A percentile compares a stretch with the other conserved stretches of the same genome.
phyloP scores from a whole-genome alignment of 2,329 filamentous ascomycete genomes.

The Lecanoromycetidae sp. region DNA sequence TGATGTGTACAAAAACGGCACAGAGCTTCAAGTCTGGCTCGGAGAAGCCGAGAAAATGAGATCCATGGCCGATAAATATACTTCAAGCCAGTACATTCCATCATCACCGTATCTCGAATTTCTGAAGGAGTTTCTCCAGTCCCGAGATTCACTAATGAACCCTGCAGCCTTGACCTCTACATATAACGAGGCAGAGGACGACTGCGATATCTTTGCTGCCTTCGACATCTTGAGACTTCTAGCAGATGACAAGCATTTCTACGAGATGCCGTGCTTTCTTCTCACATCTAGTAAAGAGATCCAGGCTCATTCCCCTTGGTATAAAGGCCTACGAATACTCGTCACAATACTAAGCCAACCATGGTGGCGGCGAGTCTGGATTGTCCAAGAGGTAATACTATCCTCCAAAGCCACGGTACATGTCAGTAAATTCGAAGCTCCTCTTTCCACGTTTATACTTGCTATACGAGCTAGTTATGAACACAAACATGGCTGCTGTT shows the following conservation, averaged over 20 bases:
- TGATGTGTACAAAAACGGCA: conserved; percentile 18
- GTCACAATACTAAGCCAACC: not conserved
- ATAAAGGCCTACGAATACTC: not conserved
- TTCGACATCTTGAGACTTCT: not conserved
- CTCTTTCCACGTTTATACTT: not conserved
- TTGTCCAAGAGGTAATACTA: conserved; percentile 1
- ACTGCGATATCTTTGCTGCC: not conserved
- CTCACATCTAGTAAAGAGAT: not conserved
- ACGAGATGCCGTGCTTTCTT: not conserved
- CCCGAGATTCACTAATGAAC: not conserved
- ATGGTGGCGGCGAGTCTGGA: conserved; percentile 6
- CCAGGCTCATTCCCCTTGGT: not conserved
- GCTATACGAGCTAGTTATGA: no score
- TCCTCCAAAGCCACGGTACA: not conserved
- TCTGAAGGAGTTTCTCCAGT: not conserved
- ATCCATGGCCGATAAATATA: not conserved
- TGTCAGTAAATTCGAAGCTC: conserved; percentile 17
- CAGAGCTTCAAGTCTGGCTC: conserved; percentile 20
- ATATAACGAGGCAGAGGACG: not conserved
- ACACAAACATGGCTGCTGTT: not conserved
- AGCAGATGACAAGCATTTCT: not conserved
- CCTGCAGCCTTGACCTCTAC: not conserved
- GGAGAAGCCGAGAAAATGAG: conserved; percentile 6
- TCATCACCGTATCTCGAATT: no score
- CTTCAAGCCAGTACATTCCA: not conserved